These are phyloP conservation scores for Pichia sp. DNA, from an alignment of 1,139 yeast genomes.

Conservation along the genomic window DNA sequence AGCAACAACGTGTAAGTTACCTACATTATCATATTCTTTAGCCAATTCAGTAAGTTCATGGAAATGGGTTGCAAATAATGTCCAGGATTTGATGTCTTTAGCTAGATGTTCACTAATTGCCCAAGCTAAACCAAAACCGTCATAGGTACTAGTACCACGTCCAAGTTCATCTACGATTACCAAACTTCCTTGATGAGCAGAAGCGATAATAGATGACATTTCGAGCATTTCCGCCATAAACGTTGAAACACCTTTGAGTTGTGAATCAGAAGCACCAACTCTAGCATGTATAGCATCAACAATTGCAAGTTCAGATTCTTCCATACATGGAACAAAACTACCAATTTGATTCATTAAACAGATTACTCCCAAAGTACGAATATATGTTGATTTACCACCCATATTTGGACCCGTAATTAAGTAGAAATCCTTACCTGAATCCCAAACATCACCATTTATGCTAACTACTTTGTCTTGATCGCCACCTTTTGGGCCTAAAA, in stretches of 20 bases:
- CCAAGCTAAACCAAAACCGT: conserved; percentile 98
- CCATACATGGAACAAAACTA: conserved; percentile 73
- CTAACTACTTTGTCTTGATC: background rate
- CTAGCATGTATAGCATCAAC: conserved; percentile 91
- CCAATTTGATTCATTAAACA: conserved; percentile 90
- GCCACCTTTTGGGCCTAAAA: conserved; percentile 5
- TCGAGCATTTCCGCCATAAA: conserved; percentile 98
- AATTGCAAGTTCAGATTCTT: conserved; percentile 62
- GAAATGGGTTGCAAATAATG: conserved; percentile 93
- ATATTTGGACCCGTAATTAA: conserved; percentile 96
- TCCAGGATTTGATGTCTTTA: conserved; percentile 60
- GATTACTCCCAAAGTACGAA: conserved; percentile 85
- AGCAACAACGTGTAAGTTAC: conserved; percentile 89
- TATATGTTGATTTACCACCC: conserved; percentile 97
- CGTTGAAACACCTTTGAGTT: conserved; percentile 90
- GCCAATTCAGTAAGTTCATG: conserved; percentile 85
- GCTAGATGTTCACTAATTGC: conserved; percentile 85
- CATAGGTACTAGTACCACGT: conserved; percentile 94
- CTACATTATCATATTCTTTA: conserved; percentile 52
- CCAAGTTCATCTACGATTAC: conserved; percentile 94
- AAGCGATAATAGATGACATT: conserved; percentile 82
- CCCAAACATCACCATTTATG: conserved; percentile 40
- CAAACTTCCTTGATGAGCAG: conserved; percentile 76
- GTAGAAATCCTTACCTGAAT: conserved; percentile 49
- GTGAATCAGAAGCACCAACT: conserved; percentile 99